Evolutionary conservation across 2,329 filamentous ascomycete species (phyloP).

Genomic region (Trichoderma citrinoviride): DNA sequence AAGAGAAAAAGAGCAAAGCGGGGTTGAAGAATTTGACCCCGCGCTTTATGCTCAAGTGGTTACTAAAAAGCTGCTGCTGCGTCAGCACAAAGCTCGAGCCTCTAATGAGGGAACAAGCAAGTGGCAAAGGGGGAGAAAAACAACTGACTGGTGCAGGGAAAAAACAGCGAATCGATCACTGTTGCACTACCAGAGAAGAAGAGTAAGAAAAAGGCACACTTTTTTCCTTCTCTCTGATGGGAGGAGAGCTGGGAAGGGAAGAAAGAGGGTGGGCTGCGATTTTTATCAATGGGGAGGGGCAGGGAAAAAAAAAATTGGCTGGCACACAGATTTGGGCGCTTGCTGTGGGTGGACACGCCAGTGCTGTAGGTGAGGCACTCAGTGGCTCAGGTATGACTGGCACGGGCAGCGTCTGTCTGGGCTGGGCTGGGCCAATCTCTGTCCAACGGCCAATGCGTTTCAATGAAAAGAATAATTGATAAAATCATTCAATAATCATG

Average conservation of each 20-base stretch:
- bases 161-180: slow-evolving; percentile 40
- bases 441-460: slow-evolving; percentile 18
- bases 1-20: slow-evolving; percentile 42
- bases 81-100: slow-evolving; percentile 10
- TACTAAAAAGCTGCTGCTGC: slow-evolving; percentile 22
- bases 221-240: slow-evolving; percentile 23
- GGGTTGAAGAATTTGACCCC: slow-evolving; percentile 46
- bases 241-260: slow-evolving; percentile 12
- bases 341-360: background rate
- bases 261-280: slow-evolving; percentile 11
- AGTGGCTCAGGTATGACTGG: slow-evolving; percentile 18
- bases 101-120: slow-evolving; percentile 7
- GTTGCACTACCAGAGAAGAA: slow-evolving; percentile 35
- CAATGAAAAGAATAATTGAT: background rate
- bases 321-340: background rate
- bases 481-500: background rate
- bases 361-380: slow-evolving; percentile 16
- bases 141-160: slow-evolving; percentile 22
- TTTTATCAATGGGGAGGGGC: slow-evolving; percentile 1
- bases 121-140: background rate
- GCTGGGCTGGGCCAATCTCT: background rate
- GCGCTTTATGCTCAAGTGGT: slow-evolving; percentile 34
- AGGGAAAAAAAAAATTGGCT: background rate
- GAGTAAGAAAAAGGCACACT: too few relatives aligned
- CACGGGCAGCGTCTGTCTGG: slow-evolving; percentile 24